phyloP scores from a whole-genome alignment of 306 rosid genomes.

The Vigna unguiculata region DNA sequence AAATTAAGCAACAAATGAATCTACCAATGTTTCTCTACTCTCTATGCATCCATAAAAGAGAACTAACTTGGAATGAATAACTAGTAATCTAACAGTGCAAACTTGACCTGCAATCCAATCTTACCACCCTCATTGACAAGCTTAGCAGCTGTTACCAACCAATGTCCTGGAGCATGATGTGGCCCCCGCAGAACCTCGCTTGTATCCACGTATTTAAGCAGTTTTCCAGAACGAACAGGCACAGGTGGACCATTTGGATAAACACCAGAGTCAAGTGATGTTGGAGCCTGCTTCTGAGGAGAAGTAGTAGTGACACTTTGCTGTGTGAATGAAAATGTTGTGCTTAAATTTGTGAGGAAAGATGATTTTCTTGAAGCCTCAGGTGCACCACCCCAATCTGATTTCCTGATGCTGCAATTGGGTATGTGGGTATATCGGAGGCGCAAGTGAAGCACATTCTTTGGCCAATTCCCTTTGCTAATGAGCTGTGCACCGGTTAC shows the following conservation, averaged over 20 bases:
- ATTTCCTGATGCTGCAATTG: conserved; percentile 65
- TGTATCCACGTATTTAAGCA: conserved; percentile 74
- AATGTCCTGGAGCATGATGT: conserved; percentile 81
- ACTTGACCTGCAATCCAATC: conserved; percentile 78
- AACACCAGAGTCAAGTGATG: conserved; percentile 72
- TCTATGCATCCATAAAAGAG: conserved; percentile 20
- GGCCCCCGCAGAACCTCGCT: conserved; percentile 77
- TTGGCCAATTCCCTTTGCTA: conserved; percentile 82
- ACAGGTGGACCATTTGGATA: conserved; percentile 82
- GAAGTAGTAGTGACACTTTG: conserved; percentile 51
- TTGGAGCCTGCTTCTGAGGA: conserved; percentile 63
- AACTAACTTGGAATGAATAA: conserved; percentile 34
- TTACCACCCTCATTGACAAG: conserved; percentile 71
- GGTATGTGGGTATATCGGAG: conserved; percentile 64
- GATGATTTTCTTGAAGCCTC: conserved; percentile 67
- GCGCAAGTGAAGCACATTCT: conserved; percentile 75
- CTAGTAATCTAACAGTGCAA: conserved; percentile 80
- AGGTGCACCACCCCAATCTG: conserved; percentile 71
- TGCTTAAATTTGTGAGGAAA: conserved; percentile 72
- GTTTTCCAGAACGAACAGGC: conserved; percentile 57
- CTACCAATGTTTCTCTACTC: conserved; percentile 5
- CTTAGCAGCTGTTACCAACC: conserved; percentile 84
- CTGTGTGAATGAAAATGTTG: conserved; percentile 81
- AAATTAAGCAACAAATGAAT: conserved; percentile 26
- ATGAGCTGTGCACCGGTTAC: conserved; percentile 84